Conservation (phyloP, 2,329 filamentous ascomycete species). For the Malbranchea cinnamomea region DNA sequence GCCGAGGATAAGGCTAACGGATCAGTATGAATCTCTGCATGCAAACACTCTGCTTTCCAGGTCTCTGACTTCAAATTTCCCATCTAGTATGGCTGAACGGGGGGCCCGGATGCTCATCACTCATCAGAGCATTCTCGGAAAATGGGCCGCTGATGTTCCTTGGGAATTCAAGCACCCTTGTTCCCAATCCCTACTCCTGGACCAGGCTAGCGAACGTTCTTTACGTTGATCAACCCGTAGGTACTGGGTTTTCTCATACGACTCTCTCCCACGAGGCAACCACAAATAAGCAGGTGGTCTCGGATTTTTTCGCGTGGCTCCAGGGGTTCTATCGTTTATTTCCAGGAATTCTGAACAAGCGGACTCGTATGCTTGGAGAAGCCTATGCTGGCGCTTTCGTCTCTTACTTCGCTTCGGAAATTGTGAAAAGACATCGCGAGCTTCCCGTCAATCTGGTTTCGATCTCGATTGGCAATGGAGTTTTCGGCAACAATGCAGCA, state of each 20-base stretch:
- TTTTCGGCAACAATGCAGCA: conserved; percentile 22
- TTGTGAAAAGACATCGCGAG: conserved; percentile 16
- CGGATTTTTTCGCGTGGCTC: conserved; percentile 20
- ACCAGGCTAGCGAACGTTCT: conserved; percentile 18
- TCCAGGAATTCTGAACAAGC: conserved; percentile 16
- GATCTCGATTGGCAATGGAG: conserved; percentile 22
- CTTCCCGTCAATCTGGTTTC: conserved; percentile 20
- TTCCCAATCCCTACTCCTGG: conserved; percentile 10
- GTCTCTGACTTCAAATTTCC: not conserved
- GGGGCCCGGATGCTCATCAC: conserved; percentile 10
- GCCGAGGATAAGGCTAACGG: conserved; percentile 17
- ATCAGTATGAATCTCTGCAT: conserved; percentile 15
- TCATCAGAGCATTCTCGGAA: conserved; percentile 15
- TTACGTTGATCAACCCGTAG: conserved; percentile 24
- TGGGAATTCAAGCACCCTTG: conserved; percentile 11
- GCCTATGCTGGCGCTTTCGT: conserved; percentile 25
- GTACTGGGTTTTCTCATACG: conserved; percentile 21
- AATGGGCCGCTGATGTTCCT: conserved; percentile 21
- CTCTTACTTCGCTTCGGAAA: conserved; percentile 21
- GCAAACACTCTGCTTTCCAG: not conserved
- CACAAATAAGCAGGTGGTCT: conserved; percentile 16
- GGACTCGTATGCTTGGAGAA: conserved; percentile 23
- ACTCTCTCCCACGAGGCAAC: conserved; percentile 16
- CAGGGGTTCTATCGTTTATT: conserved; percentile 18
- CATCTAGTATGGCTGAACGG: conserved; percentile 11